Evolutionary conservation across 2,329 filamentous ascomycete species (phyloP).

Genomic region (Xylaria sp.): DNA sequence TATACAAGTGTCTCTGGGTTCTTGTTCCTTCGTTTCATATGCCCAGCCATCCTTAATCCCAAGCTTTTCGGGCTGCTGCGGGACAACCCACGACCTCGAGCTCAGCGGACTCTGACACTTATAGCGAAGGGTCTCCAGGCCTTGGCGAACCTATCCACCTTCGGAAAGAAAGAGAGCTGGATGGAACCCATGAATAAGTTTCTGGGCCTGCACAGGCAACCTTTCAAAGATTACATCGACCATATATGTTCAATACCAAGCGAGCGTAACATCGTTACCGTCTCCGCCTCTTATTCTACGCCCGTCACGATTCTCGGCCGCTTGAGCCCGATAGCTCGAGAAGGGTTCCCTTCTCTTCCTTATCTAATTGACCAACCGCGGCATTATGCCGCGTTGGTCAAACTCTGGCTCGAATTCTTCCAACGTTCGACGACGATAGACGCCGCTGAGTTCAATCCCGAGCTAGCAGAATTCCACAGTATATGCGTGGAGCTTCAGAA

Average conservation of each 20-base stretch:
- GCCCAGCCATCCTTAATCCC: constrained; percentile 92
- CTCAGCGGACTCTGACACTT: constrained; percentile 85
- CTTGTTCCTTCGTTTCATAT: constrained; percentile 91
- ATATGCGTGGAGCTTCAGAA: constrained; percentile 54
- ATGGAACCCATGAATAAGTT: constrained; percentile 99
- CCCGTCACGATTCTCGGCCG: constrained; percentile 87
- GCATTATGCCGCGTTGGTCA: constrained; percentile 81
- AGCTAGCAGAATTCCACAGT: constrained; percentile 56
- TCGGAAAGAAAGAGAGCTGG: constrained; percentile 95
- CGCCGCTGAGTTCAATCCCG: constrained; percentile 50
- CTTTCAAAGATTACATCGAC: constrained; percentile 88
- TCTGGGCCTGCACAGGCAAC: constrained; percentile 71
- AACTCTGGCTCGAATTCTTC: constrained; percentile 71
- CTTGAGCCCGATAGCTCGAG: constrained; percentile 76
- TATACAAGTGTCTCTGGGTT: constrained; percentile 97
- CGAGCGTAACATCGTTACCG: constrained; percentile 63
- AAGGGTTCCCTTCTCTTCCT: constrained; percentile 90
- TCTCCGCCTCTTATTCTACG: constrained; percentile 87
- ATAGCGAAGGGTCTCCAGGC: constrained; percentile 93
- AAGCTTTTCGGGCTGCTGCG: constrained; percentile 85
- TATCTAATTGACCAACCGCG: constrained; percentile 89
- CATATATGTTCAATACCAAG: constrained; percentile 80
- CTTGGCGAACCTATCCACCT: constrained; percentile 85
- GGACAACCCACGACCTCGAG: constrained; percentile 81
- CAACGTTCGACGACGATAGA: constrained; percentile 35